These are phyloP conservation scores for Phellopilus nigrolimitatus DNA, from an alignment of 1,284 basidiomycete species.

Conservation along the genomic window DNA sequence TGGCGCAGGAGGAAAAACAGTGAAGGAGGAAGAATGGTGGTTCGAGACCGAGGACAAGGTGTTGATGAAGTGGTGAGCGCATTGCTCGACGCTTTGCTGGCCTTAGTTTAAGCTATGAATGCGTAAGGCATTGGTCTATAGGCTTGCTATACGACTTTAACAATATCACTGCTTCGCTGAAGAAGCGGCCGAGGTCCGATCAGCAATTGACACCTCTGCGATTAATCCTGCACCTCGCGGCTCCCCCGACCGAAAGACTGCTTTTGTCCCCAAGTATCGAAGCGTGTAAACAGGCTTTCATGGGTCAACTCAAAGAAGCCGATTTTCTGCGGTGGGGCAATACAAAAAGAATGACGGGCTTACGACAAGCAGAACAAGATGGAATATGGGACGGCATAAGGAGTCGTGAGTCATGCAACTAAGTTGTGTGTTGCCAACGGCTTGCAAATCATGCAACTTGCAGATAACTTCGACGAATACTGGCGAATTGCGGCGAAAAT, in stretches of 20 bases:
- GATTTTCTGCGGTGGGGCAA: conserved; percentile 95
- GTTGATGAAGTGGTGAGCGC: conserved; percentile 73
- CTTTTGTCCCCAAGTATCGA: conserved; percentile 75
- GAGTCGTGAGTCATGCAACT: conserved; percentile 58
- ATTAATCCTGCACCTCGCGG: conserved; percentile 78
- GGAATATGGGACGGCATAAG: conserved; percentile 92
- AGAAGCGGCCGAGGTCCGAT: conserved; percentile 38
- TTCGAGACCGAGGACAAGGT: conserved; percentile 79
- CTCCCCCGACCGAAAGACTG: conserved; percentile 80
- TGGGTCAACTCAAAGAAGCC: conserved; percentile 92
- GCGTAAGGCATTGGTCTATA: conserved; percentile 90
- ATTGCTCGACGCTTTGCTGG: background rate
- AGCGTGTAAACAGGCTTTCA: conserved; percentile 84
- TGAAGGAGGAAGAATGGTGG: conserved; percentile 92
- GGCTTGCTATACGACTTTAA: conserved; percentile 88
- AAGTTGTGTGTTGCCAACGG: conserved; percentile 6
- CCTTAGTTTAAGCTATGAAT: background rate
- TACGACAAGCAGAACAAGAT: conserved; percentile 87
- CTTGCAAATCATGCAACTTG: conserved; percentile 7
- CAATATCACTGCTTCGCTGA: conserved; percentile 53
- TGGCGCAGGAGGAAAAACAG: conserved; percentile 60
- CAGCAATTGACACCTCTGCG: conserved; percentile 58
- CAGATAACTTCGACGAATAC: conserved; percentile 93
- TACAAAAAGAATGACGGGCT: conserved; percentile 84
- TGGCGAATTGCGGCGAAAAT: conserved; percentile 90